These are phyloP conservation scores for Thalassia testudinum DNA, from an alignment of 116 monocot species.

Conservation along the genomic window DNA sequence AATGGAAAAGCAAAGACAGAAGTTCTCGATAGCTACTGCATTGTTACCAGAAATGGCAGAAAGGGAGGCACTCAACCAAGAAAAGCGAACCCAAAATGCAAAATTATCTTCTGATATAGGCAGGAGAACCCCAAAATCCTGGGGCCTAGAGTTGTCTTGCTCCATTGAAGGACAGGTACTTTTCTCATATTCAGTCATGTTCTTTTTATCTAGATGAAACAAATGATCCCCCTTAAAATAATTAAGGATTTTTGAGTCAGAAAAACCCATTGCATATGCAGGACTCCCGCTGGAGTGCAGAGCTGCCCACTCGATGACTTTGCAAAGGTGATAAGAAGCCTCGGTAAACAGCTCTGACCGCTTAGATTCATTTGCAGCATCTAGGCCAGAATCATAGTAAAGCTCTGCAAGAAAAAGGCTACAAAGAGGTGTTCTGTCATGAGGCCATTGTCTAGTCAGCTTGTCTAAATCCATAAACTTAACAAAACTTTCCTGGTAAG, in stretches of 20 bases:
- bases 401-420: conserved; percentile 82
- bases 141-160: no score
- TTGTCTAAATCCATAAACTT: conserved; percentile 65
- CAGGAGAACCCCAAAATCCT: no score
- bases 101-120: conserved; percentile 6
- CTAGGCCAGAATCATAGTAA: conserved; percentile 61
- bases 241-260: background rate
- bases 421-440: conserved; percentile 59
- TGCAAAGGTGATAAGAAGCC: conserved; percentile 87
- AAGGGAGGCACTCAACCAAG: conserved; percentile 71
- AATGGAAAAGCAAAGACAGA: conserved; percentile 44
- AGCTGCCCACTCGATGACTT: conserved; percentile 66
- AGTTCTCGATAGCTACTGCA: conserved; percentile 52
- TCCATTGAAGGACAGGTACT: no score
- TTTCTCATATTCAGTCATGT: background rate
- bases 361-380: conserved; percentile 25
- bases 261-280: background rate
- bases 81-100: conserved; percentile 73
- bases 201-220: background rate
- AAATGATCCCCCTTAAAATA: background rate
- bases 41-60: conserved; percentile 50
- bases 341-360: conserved; percentile 40
- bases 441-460: conserved; percentile 59
- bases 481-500: conserved; percentile 32
- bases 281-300: conserved; percentile 20